Base-by-base conservation (phyloP, 441 rosid genomes). In the Pelargonium exstipulatum region DNA sequence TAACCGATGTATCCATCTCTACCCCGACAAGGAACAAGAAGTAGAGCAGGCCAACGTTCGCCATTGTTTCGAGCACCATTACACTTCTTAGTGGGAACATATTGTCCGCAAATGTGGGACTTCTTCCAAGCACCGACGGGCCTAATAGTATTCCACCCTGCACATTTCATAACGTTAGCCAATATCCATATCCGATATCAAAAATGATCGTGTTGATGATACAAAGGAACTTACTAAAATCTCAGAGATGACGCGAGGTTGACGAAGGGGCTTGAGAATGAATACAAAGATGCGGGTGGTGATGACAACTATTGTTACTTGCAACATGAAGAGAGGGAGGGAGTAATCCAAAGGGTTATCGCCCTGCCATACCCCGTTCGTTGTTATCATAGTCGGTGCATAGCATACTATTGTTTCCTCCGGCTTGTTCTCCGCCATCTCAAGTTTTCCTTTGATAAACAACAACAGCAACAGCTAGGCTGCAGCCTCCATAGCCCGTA, bases 361-460 rank as follows among this genome's bases (percentile, higher is more conserved):
- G 5, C 99, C 99, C 74, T 90, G 98, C 98, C 99, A 95, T 12
- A 95, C 83, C 1, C 99, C 99, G 71, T 95, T 95, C 1, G 98
- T 92, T 9, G 98, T 92, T 68, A 95, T 88, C 98, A 95, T 90
- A 66, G 89, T 82, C 1, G 99, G 99, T 5, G 97, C 91, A 16
- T 92, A 95, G 74, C 98, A 95, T 29, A 92, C 90, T 46, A 92
- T 80, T 8, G 90, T 70, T 12, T 80, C 83, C 2, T 67, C 82
- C 0, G 88, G 12, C 0, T 18, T 48, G 68, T 78, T 78, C 0
- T 53, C 57, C 0, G 67, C 62, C 32, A 68, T 69, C 49, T n/a
- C 29, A 17, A 42, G 32, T 45, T 45, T 7, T 5, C 62, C 18
- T 0, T 51, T 71, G 71, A 66, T 66, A 5, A 16, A 12, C 60